Percentiles rank a stretch among this genome's conserved stretches.
These are phyloP conservation scores for Paramecium biaurelia DNA, from an alignment of 73 alveolate genomes.

Conservation along the genomic window DNA sequence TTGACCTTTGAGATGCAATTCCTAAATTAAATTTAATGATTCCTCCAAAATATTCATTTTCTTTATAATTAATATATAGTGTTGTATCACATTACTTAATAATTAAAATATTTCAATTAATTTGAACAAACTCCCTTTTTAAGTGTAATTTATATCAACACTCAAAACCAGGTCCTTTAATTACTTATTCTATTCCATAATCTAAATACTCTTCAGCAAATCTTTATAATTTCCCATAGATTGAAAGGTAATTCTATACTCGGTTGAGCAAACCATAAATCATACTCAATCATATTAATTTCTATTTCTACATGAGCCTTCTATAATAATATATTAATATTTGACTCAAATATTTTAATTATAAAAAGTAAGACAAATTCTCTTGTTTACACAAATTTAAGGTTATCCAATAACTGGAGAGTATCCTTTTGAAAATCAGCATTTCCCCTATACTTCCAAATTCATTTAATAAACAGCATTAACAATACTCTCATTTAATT, in stretches of 20 bases:
- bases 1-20: background rate
- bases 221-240: background rate
- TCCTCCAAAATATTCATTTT: background rate
- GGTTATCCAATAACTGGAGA: background rate
- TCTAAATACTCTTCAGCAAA: constrained; percentile 8
- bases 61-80: background rate
- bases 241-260: constrained; percentile 3
- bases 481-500: background rate
- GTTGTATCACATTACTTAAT: background rate
- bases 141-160: background rate
- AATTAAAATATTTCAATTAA: background rate
- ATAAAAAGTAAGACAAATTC: background rate
- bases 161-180: background rate
- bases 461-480: constrained; percentile 12
- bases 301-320: background rate
- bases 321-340: background rate
- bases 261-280: background rate
- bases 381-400: background rate
- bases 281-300: background rate
- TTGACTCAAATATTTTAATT: background rate
- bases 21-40: background rate
- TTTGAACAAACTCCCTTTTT: background rate
- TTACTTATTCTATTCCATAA: background rate
- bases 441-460: background rate
- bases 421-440: constrained; percentile 17